Evolutionary conservation across 176 grass and related monocot species (phyloP).

Genomic region (Areca catechu): DNA sequence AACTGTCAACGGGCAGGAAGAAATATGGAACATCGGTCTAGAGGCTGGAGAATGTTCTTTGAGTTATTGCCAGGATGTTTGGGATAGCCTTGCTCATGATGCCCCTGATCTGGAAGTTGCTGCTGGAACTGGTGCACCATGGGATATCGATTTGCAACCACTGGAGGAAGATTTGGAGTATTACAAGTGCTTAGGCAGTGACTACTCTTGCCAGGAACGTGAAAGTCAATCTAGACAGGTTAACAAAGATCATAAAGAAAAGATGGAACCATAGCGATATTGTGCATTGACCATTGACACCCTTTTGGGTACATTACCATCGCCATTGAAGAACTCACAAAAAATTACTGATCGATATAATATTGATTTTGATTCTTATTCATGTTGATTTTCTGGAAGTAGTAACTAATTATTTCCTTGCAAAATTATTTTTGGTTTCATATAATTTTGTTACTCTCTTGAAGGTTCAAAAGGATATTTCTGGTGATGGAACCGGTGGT

Average conservation of each 20-base stretch:
- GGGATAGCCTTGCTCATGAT: conserved; percentile 17
- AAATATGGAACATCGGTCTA: conserved; percentile 23
- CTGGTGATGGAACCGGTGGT: no score
- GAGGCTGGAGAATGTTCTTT: conserved; percentile 24
- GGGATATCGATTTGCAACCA: conserved; percentile 44
- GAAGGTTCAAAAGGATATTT: no score
- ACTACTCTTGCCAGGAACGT: conserved; percentile 16
- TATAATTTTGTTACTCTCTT: no score
- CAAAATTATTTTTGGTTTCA: no score
- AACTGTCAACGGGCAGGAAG: conserved; percentile 17
- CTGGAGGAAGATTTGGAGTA: conserved; percentile 32
- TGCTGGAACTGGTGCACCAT: conserved; percentile 25
- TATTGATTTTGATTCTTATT: no score
- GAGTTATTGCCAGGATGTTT: conserved; percentile 16
- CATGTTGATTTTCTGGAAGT: no score
- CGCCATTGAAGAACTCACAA: no score
- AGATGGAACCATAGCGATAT: conserved; percentile 25
- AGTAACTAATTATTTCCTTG: no score
- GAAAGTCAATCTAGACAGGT: not conserved
- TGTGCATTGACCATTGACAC: not conserved
- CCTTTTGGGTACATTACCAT: no score
- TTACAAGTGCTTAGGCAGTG: conserved; percentile 28
- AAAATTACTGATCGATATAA: no score
- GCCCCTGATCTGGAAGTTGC: conserved; percentile 13
- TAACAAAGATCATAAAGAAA: conserved; percentile 2